Conservation (phyloP, 1,139 yeast species). For the Debaryomyces singareniensis region DNA sequence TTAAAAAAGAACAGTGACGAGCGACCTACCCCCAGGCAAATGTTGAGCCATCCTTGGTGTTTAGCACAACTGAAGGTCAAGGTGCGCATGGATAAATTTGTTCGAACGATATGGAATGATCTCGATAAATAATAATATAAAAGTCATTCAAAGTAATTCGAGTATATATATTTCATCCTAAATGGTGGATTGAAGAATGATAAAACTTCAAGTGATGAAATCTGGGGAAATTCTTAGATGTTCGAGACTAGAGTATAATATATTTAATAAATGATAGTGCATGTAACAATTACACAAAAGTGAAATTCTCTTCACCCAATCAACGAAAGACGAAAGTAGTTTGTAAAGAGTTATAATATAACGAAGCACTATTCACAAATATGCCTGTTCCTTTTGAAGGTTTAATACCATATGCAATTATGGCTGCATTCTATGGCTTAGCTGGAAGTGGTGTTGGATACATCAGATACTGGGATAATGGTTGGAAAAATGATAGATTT, state of each 20-base stretch:
- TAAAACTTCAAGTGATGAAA: too few species aligned
- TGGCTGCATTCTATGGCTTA: conserved; percentile 43
- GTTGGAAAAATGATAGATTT: conserved; percentile 45
- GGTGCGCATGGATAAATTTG: conserved; percentile 85
- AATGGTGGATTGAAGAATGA: too few species aligned
- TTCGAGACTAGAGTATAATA: too few species aligned
- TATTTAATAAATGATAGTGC: too few species aligned
- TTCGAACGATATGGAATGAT: conserved; percentile 70
- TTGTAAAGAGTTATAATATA: too few species aligned
- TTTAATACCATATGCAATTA: conserved; percentile 42
- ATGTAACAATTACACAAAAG: conserved; percentile 3
- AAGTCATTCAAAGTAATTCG: too few species aligned
- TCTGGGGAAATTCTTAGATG: too few species aligned
- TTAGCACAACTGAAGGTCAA: conserved; percentile 60
- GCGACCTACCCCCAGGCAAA: conserved; percentile 88
- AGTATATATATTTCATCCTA: too few species aligned
- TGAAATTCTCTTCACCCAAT: conserved; percentile 5
- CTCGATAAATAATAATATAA: conserved; percentile 2
- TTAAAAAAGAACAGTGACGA: conserved; percentile 71
- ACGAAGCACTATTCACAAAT: too few species aligned
- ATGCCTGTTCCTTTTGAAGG: conserved; percentile 51
- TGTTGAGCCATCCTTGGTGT: conserved; percentile 91
- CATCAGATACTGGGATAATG: conserved; percentile 47
- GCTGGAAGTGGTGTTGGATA: conserved; percentile 45
- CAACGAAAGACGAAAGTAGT: conserved; percentile 6